Evolutionary conservation across 805 yeast genomes (phyloP).

Genomic region (Scheffersomyces stipitis): DNA sequence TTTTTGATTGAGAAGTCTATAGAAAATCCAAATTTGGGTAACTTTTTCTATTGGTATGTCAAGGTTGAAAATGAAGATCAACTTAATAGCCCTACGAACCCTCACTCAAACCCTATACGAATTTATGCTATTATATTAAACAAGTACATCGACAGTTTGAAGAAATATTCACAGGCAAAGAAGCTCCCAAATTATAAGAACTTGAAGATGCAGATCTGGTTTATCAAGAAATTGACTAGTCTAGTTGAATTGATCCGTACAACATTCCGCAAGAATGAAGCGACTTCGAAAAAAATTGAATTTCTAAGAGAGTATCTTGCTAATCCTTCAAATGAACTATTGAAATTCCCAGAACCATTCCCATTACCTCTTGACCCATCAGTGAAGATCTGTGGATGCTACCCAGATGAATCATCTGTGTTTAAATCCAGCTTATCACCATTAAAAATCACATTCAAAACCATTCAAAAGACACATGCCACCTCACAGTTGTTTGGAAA

Average conservation of each 20-base stretch:
- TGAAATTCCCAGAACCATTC: slow-evolving; percentile 53
- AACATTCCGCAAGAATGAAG: slow-evolving; percentile 57
- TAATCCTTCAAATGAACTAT: slow-evolving; percentile 44
- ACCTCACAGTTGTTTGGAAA: slow-evolving; percentile 33
- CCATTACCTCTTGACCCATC: slow-evolving; percentile 84
- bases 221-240: slow-evolving; percentile 63
- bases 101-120: slow-evolving; percentile 10
- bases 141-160: slow-evolving; percentile 41
- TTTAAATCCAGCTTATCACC: slow-evolving; percentile 93
- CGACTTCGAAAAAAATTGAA: slow-evolving; percentile 75
- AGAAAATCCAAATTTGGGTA: slow-evolving; percentile 66
- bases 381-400: slow-evolving; percentile 67
- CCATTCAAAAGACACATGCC: slow-evolving; percentile 32
- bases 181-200: slow-evolving; percentile 36
- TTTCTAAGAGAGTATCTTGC: slow-evolving; percentile 56
- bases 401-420: slow-evolving; percentile 78
- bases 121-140: slow-evolving; percentile 38
- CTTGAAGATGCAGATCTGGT: slow-evolving; percentile 61
- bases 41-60: slow-evolving; percentile 87
- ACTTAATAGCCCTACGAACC: slow-evolving; percentile 14
- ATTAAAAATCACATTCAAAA: slow-evolving; percentile 73
- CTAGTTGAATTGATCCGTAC: slow-evolving; percentile 64
- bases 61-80: slow-evolving; percentile 82
- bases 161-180: slow-evolving; percentile 22
- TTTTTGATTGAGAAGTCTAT: slow-evolving; percentile 75